Evolutionary conservation across 2,329 filamentous ascomycete species (phyloP).

Genomic region (Colletotrichum siamense): DNA sequence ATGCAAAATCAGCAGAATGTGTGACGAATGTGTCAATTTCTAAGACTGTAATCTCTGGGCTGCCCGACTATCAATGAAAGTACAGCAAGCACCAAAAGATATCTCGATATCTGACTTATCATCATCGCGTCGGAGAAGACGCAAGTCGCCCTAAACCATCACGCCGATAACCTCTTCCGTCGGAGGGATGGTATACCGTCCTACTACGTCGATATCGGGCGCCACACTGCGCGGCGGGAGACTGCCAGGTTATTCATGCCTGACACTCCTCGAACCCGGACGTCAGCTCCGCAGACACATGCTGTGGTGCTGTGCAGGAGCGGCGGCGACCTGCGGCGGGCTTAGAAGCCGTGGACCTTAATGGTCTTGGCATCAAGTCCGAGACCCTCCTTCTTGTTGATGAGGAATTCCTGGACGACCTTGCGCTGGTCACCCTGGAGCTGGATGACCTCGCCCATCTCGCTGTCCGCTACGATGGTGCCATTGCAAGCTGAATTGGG

Average conservation of each 20-base stretch:
- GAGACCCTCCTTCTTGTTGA: constrained; percentile 93
- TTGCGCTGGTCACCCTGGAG: constrained; percentile 99
- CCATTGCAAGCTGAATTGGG: constrained; percentile 87
- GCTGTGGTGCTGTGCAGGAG: constrained; percentile 26
- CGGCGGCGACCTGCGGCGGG: constrained; percentile 43
- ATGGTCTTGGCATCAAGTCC: constrained; percentile 96
- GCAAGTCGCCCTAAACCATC: constrained; percentile 23
- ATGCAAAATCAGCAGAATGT: neutral
- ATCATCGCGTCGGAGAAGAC: constrained; percentile 16
- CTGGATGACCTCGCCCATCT: constrained; percentile 99
- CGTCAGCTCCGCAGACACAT: constrained; percentile 2
- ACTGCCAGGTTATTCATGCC: neutral
- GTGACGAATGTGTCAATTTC: constrained; percentile 7
- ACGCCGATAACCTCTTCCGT: constrained; percentile 14
- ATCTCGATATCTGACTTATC: constrained; percentile 1
- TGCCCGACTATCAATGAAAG: neutral
- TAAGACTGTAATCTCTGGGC: neutral
- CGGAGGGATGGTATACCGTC: constrained; percentile 17
- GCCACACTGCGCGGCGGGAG: constrained; percentile 18
- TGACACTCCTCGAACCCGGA: constrained; percentile 7
- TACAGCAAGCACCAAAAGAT: neutral
- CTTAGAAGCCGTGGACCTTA: constrained; percentile 72
- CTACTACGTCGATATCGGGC: constrained; percentile 17
- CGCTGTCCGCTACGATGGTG: constrained; percentile 93
- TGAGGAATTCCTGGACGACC: constrained; percentile 97